A percentile compares a stretch with the other conserved stretches of the same genome.
These are phyloP conservation scores for Macadamia integrifolia DNA, from an alignment of 164 flowering plant genomes.

Conservation along the genomic window DNA sequence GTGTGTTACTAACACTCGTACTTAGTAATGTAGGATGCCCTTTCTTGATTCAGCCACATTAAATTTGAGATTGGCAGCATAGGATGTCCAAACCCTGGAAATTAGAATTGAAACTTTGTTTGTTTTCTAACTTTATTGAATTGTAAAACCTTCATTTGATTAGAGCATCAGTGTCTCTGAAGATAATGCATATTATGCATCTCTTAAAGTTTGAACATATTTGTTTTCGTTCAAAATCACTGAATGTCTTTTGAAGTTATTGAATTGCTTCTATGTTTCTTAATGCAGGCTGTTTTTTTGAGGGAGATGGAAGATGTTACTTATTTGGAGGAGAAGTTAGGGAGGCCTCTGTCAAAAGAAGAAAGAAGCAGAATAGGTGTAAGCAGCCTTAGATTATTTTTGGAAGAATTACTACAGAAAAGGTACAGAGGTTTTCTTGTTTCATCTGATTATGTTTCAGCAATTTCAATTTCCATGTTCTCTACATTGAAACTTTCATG, in stretches of 20 bases:
- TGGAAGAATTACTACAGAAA: conserved; percentile 81
- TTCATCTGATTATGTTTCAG: not conserved
- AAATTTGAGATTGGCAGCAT: no score
- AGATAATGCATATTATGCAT: not conserved
- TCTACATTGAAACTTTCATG: conserved; percentile 2
- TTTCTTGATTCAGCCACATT: no score
- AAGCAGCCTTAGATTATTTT: conserved; percentile 72
- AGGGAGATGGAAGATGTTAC: conserved; percentile 84
- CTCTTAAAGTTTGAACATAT: not conserved
- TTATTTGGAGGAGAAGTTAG: conserved; percentile 77
- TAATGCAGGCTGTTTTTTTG: conserved; percentile 56
- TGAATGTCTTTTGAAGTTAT: not conserved
- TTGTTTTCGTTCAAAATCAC: not conserved
- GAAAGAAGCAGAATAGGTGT: conserved; percentile 91
- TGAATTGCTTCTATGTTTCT: not conserved
- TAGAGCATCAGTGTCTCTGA: not conserved
- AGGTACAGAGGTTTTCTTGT: conserved; percentile 35
- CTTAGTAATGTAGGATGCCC: no score
- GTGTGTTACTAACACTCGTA: no score
- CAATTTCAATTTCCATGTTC: conserved; percentile 2
- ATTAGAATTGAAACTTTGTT: not conserved
- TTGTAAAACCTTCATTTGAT: no score
- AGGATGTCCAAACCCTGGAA: no score
- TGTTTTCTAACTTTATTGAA: not conserved
- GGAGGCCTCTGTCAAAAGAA: conserved; percentile 63